Conservation (phyloP, 2,329 filamentous ascomycete genomes). For the Chrysoporthe deuterocubensis region DNA sequence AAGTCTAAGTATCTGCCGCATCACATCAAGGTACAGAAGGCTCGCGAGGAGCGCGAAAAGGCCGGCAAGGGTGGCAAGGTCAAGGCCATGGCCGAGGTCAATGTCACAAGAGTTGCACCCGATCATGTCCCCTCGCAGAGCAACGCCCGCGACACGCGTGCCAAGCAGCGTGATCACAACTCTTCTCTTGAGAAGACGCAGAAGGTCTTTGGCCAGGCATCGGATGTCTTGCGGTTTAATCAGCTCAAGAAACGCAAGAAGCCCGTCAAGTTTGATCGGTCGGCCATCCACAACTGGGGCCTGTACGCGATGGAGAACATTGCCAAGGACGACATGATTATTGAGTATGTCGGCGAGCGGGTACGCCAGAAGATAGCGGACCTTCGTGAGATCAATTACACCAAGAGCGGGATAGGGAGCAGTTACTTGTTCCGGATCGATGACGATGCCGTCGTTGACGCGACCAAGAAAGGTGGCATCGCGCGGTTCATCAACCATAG, state of each 20-base stretch:
- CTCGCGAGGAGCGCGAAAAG: constrained; percentile 86
- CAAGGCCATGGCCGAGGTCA: constrained; percentile 66
- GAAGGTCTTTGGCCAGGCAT: constrained; percentile 79
- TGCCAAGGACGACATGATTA: constrained; percentile 97
- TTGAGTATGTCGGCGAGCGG: constrained; percentile 98
- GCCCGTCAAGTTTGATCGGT: constrained; percentile 95
- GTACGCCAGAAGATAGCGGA: constrained; percentile 98
- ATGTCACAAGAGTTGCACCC: constrained; percentile 73
- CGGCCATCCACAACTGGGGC: constrained; percentile 98
- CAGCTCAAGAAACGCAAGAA: constrained; percentile 99
- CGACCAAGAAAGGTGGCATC: constrained; percentile 97
- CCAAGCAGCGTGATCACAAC: constrained; percentile 91
- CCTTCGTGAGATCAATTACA: constrained; percentile 86
- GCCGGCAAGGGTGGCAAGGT: constrained; percentile 67
- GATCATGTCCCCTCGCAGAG: constrained; percentile 85
- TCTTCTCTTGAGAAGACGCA: constrained; percentile 96
- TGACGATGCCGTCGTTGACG: constrained; percentile 96
- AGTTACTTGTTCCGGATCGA: constrained; percentile 98
- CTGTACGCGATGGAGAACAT: constrained; percentile 98
- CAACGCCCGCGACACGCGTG: constrained; percentile 90
- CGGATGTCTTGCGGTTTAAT: constrained; percentile 95
- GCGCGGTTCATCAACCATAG: constrained; percentile 98
- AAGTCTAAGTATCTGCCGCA: constrained; percentile 98
- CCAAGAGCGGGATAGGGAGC: constrained; percentile 95
- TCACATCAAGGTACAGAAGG: constrained; percentile 93